Evolutionary conservation across 768 basidiomycete species (phyloP), one percentile per base, ranked within the genome.

Genomic region (Lepiota venenata): DNA sequence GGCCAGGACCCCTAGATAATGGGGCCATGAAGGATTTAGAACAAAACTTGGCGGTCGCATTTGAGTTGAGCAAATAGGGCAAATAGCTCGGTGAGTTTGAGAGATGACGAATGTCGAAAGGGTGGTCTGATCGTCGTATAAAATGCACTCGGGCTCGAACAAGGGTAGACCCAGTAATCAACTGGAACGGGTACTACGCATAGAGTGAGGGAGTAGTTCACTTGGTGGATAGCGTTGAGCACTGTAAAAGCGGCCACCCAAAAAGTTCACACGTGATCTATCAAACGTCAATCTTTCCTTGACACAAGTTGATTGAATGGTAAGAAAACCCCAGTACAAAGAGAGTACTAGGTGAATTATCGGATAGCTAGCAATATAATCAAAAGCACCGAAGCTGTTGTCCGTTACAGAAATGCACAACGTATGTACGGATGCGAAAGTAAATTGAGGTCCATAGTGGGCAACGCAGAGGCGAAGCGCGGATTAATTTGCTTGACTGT

Each of bases 21-120:
- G 82, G 32, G 75, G 74, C 80, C 81, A 82, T 47, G 71, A 69
- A 43, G 71, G 73, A 65, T 77, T 77, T 41, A 77, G 55, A 44
- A 64, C 64, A 41, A 71, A 60, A 46, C 47, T 53, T 15, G 55
- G 49, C 20, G 60, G 57, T 44, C 59, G 63, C 44, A 61, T 37
- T 39, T 15, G 21, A 20, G 35, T 3, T 47, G 9, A 22, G 35
- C 11, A 14, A 41, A 47, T 38, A 10, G 32, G 18, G 21, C 5
- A 54, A 42, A 25, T 39, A 36, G 39, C 10, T 27, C 8, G 21
- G 47, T 10, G 41, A 15, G 25, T 32, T 29, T 29, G 47, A 20
- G 47, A 20, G 21, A 48, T 16, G 4, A 47, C 10, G 29, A 38
- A 47, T 11, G 10, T 7, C 4, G 32, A 32, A 32, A 32, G 10